Conservation (phyloP, 2,329 filamentous ascomycete genomes). For the Dactylella cylindrospora region DNA sequence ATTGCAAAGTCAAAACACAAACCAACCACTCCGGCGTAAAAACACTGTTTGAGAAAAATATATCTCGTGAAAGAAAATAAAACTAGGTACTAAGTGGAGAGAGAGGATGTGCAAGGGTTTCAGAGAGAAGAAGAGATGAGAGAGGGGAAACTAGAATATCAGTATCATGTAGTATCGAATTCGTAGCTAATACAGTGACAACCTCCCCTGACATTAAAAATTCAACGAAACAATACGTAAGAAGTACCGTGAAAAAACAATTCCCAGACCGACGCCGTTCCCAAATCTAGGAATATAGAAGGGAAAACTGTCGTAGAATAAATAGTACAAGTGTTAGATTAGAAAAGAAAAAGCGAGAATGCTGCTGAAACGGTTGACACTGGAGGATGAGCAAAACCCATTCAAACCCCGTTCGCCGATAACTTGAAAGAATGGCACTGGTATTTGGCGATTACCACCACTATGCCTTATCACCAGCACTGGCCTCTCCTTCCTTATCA, state of each 20-base stretch:
- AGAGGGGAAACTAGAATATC: neutral
- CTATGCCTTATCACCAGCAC: conserved; percentile 14
- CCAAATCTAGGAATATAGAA: conserved; percentile 14
- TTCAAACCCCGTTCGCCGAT: too few relatives aligned
- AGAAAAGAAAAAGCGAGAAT: neutral
- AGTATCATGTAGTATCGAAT: too few relatives aligned
- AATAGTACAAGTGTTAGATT: too few relatives aligned
- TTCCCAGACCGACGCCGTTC: conserved; percentile 27
- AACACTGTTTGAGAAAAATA: too few relatives aligned
- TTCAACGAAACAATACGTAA: neutral
- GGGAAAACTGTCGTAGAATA: conserved; percentile 11
- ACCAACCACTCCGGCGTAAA: too few relatives aligned
- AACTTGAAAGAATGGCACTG: neutral
- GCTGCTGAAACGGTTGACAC: conserved; percentile 10
- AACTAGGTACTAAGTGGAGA: neutral
- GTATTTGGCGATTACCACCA: neutral
- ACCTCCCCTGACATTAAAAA: too few relatives aligned
- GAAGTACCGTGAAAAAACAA: neutral
- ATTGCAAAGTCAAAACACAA: too few relatives aligned
- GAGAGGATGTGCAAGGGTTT: neutral
- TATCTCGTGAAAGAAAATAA: neutral
- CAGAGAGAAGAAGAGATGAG: neutral
- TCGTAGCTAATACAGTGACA: too few relatives aligned
- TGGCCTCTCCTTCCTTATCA: conserved; percentile 16
- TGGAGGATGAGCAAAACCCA: neutral